phyloP scores from a whole-genome alignment of 352 stramenopile species.

The Pythium periplocum region DNA sequence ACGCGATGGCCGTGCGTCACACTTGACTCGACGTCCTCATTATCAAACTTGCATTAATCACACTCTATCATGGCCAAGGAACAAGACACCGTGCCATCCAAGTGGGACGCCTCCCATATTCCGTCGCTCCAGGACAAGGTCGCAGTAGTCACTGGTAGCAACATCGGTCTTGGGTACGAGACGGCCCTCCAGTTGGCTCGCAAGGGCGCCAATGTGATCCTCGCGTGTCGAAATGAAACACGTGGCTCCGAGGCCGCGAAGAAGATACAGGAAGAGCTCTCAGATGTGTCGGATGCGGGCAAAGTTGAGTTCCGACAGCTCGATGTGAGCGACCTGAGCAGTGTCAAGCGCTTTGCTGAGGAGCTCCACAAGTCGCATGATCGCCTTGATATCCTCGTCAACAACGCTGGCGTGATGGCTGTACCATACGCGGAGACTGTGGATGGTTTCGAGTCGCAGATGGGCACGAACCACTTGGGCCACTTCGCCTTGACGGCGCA shows the following conservation, averaged over 20 bases:
- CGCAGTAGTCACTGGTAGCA: conserved; percentile 28
- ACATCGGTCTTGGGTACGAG: conserved; percentile 22
- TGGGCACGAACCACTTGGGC: conserved; percentile 66
- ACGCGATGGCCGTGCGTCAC: too few relatives aligned
- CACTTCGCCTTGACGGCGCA: conserved; percentile 60
- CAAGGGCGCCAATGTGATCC: conserved; percentile 25
- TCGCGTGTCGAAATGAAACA: conserved; percentile 16
- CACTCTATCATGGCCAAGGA: too few relatives aligned
- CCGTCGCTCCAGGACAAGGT: conserved; percentile 20
- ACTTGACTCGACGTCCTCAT: too few relatives aligned
- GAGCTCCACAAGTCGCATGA: conserved; percentile 22
- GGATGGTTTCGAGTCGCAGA: conserved; percentile 52
- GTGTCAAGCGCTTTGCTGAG: conserved; percentile 26
- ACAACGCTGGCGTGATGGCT: conserved; percentile 36
- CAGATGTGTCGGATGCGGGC: conserved; percentile 2
- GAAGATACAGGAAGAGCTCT: conserved; percentile 13
- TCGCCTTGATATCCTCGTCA: conserved; percentile 31
- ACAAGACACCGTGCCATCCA: too few relatives aligned
- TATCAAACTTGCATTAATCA: too few relatives aligned
- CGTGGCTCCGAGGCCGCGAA: conserved; percentile 18
- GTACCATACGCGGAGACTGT: conserved; percentile 22
- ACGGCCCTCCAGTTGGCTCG: conserved; percentile 25
- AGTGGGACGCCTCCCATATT: conserved; percentile 20
- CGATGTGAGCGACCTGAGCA: conserved; percentile 24
- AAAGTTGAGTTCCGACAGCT: conserved; percentile 38